Evolutionary conservation across 2,329 filamentous ascomycete species (phyloP).

Genomic region (Xylariaceae sp.): DNA sequence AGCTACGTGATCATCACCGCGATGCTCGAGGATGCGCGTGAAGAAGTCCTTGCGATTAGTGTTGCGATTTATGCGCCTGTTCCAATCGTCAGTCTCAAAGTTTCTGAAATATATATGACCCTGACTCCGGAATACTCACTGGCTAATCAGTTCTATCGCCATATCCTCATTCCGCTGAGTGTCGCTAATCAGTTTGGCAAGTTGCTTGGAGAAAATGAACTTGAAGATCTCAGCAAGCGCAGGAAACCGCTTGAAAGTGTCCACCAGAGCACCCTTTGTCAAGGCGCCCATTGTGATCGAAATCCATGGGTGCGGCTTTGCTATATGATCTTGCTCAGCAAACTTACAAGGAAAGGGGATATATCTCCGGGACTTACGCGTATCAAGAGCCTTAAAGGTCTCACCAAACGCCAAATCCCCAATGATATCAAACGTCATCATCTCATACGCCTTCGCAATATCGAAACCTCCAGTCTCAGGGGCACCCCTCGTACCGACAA

Average conservation of each 20-base stretch:
- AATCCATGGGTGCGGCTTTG: constrained; percentile 24
- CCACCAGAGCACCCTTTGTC: constrained; percentile 19
- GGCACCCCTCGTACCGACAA: neutral
- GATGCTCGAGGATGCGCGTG: constrained; percentile 22
- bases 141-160: constrained; percentile 18
- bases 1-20: constrained; percentile 17
- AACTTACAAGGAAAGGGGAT: neutral
- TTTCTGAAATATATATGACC: neutral
- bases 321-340: constrained; percentile 4
- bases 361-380: neutral
- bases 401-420: constrained; percentile 11
- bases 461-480: neutral
- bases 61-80: constrained; percentile 16
- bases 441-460: constrained; percentile 6
- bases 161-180: constrained; percentile 18
- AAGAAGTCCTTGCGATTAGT: constrained; percentile 24
- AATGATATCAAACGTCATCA: constrained; percentile 9
- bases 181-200: constrained; percentile 16
- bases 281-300: constrained; percentile 17
- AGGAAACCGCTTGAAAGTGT: constrained; percentile 25
- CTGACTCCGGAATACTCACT: constrained; percentile 4
- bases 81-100: neutral
- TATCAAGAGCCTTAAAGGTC: constrained; percentile 9
- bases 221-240: constrained; percentile 12
- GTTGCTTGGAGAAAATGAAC: constrained; percentile 11